These are phyloP conservation scores for Plasmodium chabaudi DNA, from an alignment of 169 alveolate genomes.

Conservation along the genomic window DNA sequence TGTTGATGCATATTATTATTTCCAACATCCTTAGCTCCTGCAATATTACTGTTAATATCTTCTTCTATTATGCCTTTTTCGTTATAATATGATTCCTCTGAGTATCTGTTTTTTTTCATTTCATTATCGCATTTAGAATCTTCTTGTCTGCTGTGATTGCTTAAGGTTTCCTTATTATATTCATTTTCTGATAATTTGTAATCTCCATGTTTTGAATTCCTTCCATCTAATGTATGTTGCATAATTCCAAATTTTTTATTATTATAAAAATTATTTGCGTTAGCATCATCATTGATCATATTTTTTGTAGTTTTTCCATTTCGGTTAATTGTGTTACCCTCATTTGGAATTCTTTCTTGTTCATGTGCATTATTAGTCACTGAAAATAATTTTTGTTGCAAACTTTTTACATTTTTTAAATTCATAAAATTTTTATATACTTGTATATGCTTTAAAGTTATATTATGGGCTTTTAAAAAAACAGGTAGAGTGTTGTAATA, in stretches of 20 bases:
- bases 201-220: constrained; percentile 13
- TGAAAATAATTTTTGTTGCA: constrained; percentile 60
- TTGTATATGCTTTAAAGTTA: constrained; percentile 71
- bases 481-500: constrained; percentile 68
- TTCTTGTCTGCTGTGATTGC: constrained; percentile 13
- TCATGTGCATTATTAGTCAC: neutral
- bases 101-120: constrained; percentile 7
- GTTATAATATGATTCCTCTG: constrained; percentile 32
- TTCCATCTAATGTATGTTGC: constrained; percentile 41
- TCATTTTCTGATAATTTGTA: constrained; percentile 25
- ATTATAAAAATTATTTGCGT: neutral
- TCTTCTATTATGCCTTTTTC: constrained; percentile 34
- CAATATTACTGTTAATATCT: neutral
- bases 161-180: constrained; percentile 12
- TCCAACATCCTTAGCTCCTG: neutral
- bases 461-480: constrained; percentile 69
- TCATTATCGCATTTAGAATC: constrained; percentile 31
- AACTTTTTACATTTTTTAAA: constrained; percentile 37
- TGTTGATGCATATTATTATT: constrained; percentile 1
- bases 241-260: constrained; percentile 19
- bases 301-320: constrained; percentile 20
- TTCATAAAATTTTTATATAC: constrained; percentile 76
- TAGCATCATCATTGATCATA: constrained; percentile 6
- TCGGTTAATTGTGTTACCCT: constrained; percentile 10
- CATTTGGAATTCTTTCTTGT: constrained; percentile 38